Conservation (phyloP, 208 protist genomes). For the Chromosphaera perkinsii region DNA sequence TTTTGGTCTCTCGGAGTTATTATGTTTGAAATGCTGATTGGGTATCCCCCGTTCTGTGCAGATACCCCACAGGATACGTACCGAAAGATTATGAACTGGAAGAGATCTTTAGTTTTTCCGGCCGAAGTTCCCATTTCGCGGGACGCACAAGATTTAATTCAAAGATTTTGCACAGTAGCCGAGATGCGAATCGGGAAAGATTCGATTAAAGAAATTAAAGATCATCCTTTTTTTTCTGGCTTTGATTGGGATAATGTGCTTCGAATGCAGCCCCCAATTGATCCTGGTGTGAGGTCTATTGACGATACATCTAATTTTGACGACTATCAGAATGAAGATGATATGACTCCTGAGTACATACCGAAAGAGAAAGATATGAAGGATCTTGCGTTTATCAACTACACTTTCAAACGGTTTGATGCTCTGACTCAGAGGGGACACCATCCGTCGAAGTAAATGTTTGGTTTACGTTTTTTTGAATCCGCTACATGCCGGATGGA, state of each 20-base stretch:
- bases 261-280: conserved; percentile 12
- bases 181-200: conserved; percentile 18
- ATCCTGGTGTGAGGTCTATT: conserved; percentile 32
- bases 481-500: no score
- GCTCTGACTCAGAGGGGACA: conserved; percentile 27
- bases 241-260: conserved; percentile 21
- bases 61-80: conserved; percentile 37
- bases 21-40: conserved; percentile 50
- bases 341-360: not conserved
- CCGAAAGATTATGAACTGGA: conserved; percentile 33
- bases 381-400: conserved; percentile 39
- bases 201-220: conserved; percentile 14
- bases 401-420: conserved; percentile 43
- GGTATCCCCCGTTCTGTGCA: conserved; percentile 40
- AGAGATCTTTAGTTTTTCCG: conserved; percentile 22
- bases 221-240: conserved; percentile 30
- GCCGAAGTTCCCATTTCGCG: not conserved
- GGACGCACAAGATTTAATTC: conserved; percentile 26
- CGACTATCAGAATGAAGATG: conserved; percentile 20
- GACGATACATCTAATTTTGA: conserved; percentile 45
- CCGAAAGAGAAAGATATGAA: not conserved
- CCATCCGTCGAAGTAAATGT: no score
- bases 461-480: no score
- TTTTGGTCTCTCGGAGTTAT: conserved; percentile 48
- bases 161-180: not conserved